phyloP scores from a whole-genome alignment of 495 filamentous ascomycete species.

The Symbiotaphrina buchneri region DNA sequence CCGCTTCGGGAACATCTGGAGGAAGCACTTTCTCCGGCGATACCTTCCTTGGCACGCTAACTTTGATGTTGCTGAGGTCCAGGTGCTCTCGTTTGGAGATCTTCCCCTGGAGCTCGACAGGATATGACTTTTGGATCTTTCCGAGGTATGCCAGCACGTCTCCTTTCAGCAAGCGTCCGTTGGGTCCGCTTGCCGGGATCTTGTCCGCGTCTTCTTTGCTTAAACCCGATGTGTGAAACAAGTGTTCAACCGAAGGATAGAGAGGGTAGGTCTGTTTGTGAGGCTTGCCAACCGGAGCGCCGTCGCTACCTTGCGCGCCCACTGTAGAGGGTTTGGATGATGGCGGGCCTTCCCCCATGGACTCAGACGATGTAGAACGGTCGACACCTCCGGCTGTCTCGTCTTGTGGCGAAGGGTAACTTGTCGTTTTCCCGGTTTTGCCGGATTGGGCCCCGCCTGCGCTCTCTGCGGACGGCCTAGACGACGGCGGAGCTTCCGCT shows the following conservation, averaged over 20 bases:
- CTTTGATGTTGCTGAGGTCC: slow-evolving; percentile 88
- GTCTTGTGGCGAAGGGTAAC: slow-evolving; percentile 14
- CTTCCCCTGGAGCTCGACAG: slow-evolving; percentile 39
- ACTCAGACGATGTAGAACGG: slow-evolving; percentile 9
- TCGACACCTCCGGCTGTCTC: slow-evolving; percentile 8
- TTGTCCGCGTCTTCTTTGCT: slow-evolving; percentile 45
- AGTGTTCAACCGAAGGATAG: slow-evolving; percentile 63
- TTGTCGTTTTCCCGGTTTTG: slow-evolving; percentile 3
- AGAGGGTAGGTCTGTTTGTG: slow-evolving; percentile 56
- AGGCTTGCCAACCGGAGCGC: slow-evolving; percentile 22
- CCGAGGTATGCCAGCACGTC: slow-evolving; percentile 87
- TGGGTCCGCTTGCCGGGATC: slow-evolving; percentile 73
- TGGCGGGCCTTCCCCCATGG: slow-evolving; percentile 11
- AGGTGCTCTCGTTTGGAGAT: slow-evolving; percentile 60
- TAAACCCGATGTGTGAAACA: slow-evolving; percentile 58
- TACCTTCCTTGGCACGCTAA: slow-evolving; percentile 26
- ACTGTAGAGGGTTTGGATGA: slow-evolving; percentile 10
- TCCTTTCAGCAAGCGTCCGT: slow-evolving; percentile 79
- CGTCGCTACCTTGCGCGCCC: slow-evolving; percentile 14
- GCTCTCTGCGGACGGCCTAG: slow-evolving; percentile 10
- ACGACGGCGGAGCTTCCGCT: slow-evolving; percentile 10
- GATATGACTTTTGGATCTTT: slow-evolving; percentile 40
- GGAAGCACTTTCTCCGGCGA: slow-evolving; percentile 18
- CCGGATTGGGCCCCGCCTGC: slow-evolving; percentile 7
- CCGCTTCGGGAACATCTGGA: slow-evolving; percentile 9